These are phyloP conservation scores for Saitozyma podzolica DNA, from an alignment of 768 basidiomycete species.

Conservation along the genomic window DNA sequence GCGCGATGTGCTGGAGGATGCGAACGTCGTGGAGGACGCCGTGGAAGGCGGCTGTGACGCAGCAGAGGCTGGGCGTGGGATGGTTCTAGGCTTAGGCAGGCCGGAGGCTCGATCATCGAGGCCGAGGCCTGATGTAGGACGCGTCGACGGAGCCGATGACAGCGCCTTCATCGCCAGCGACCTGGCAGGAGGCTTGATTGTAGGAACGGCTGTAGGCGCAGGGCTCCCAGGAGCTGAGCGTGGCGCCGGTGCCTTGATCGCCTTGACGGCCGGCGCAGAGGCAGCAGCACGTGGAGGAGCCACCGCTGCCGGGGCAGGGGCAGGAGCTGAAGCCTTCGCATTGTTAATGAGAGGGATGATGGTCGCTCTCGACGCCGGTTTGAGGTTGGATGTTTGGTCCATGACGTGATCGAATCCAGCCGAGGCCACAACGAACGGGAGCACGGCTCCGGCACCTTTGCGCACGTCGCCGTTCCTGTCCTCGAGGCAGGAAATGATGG, in stretches of 20 bases:
- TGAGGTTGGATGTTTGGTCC: slow-evolving; percentile 79
- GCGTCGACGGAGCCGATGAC: slow-evolving; percentile 28
- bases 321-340: slow-evolving; percentile 57
- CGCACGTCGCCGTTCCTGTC: slow-evolving; percentile 89
- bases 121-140: slow-evolving; percentile 53
- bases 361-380: slow-evolving; percentile 82
- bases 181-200: slow-evolving; percentile 24
- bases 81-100: slow-evolving; percentile 39
- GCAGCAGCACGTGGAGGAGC: slow-evolving; percentile 15
- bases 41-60: slow-evolving; percentile 22
- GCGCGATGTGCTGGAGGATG: slow-evolving; percentile 8
- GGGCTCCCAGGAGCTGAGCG: slow-evolving; percentile 33
- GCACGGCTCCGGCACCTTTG: slow-evolving; percentile 79
- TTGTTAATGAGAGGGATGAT: slow-evolving; percentile 87
- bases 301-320: slow-evolving; percentile 19
- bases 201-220: slow-evolving; percentile 34
- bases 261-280: slow-evolving; percentile 4
- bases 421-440: slow-evolving; percentile 71
- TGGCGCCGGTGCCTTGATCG: slow-evolving; percentile 10
- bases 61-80: slow-evolving; percentile 54
- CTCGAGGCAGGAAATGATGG: slow-evolving; percentile 76
- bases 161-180: slow-evolving; percentile 45
- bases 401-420: slow-evolving; percentile 83
- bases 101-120: slow-evolving; percentile 35
- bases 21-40: slow-evolving; percentile 2